Evolutionary conservation across 345 rosid species (phyloP).

Genomic region (Populus euphratica): DNA sequence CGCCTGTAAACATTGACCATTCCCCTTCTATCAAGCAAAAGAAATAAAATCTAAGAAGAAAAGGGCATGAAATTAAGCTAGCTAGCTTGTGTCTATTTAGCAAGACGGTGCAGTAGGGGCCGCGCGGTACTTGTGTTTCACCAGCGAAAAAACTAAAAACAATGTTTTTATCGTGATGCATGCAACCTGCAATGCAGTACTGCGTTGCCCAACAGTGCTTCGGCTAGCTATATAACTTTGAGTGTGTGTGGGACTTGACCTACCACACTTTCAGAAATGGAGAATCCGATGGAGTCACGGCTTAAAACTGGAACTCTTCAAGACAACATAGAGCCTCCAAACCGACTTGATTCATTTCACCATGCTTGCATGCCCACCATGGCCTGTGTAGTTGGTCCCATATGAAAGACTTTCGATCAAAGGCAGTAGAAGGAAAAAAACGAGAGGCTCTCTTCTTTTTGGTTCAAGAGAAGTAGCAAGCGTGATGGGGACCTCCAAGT

Average conservation of each 20-base stretch:
- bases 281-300: not conserved
- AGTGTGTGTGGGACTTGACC: constrained; percentile 8
- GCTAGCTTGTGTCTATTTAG: not conserved
- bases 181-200: too few relatives aligned
- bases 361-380: not conserved
- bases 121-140: too few relatives aligned
- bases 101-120: too few relatives aligned
- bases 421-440: not conserved
- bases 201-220: too few relatives aligned
- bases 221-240: not conserved
- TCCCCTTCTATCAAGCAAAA: not conserved
- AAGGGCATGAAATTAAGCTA: not conserved
- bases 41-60: not conserved
- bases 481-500: constrained; percentile 16
- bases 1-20: not conserved
- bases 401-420: constrained; percentile 10
- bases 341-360: constrained; percentile 3
- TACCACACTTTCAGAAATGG: not conserved
- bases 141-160: too few relatives aligned
- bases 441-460: constrained; percentile 21
- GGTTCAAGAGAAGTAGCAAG: not conserved
- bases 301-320: not conserved
- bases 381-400: constrained; percentile 15
- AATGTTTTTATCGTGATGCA: too few relatives aligned
- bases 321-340: not conserved